Conservation (phyloP, 2,329 filamentous ascomycete species). For the Alternaria rosae region DNA sequence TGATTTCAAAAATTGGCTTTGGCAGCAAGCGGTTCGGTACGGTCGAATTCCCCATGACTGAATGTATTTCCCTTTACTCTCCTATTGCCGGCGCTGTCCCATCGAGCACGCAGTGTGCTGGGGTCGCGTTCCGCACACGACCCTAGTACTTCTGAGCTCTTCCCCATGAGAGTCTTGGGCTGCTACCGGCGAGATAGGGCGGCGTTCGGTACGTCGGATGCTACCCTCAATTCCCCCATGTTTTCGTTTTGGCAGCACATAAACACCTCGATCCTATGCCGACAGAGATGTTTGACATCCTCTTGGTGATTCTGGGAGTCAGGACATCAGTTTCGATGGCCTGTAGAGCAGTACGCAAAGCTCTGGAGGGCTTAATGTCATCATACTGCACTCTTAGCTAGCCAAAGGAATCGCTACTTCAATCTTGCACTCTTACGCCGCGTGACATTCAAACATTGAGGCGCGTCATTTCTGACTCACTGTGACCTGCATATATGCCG, state of each 20-base stretch:
- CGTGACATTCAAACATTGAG: neutral
- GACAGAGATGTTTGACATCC: conserved; percentile 33
- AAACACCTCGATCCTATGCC: conserved; percentile 31
- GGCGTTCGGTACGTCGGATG: conserved; percentile 41
- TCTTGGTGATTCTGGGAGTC: conserved; percentile 30
- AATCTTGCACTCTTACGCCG: conserved; percentile 8
- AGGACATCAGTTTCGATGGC: conserved; percentile 27
- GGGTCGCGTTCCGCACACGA: conserved; percentile 28
- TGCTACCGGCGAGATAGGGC: conserved; percentile 32
- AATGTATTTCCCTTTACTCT: conserved; percentile 48
- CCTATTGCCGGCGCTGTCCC: conserved; percentile 35
- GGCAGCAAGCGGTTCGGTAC: conserved; percentile 51
- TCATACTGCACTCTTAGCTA: conserved; percentile 42
- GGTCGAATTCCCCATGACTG: conserved; percentile 50
- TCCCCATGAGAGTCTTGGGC: conserved; percentile 26
- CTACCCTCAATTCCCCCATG: conserved; percentile 45
- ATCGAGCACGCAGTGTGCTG: conserved; percentile 31
- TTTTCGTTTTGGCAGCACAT: conserved; percentile 43
- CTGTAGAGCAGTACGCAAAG: conserved; percentile 26
- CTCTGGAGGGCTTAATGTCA: conserved; percentile 30
- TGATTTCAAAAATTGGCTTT: conserved; percentile 52
- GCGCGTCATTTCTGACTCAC: neutral
- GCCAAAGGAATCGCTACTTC: conserved; percentile 40
- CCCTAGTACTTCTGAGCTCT: conserved; percentile 34
- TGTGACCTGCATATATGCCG: neutral